Evolutionary conservation across 2,329 filamentous ascomycete species (phyloP).

Genomic region (Diaporthe capsici): DNA sequence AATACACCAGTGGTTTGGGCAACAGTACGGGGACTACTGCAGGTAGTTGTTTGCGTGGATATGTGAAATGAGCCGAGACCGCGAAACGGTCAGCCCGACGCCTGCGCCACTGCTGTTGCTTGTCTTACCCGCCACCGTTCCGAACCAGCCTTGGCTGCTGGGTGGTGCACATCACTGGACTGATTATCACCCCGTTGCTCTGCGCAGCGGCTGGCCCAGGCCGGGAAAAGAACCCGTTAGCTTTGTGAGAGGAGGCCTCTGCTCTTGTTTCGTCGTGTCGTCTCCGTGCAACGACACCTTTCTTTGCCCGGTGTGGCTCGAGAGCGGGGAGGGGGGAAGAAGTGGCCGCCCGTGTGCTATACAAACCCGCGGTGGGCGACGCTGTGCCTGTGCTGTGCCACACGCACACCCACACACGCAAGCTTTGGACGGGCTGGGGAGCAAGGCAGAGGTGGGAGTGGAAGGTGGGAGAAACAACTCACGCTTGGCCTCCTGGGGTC

Average conservation of each 20-base stretch:
- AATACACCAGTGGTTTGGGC: neutral
- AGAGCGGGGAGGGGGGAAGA: neutral
- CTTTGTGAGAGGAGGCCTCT: conserved; percentile 20
- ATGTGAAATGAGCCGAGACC: conserved; percentile 4
- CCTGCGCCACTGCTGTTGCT: conserved; percentile 17
- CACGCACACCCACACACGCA: neutral
- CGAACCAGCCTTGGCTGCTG: neutral
- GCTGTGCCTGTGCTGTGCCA: conserved; percentile 29
- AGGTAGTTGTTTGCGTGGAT: neutral
- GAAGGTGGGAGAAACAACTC: conserved; percentile 17
- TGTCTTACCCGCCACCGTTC: conserved; percentile 1
- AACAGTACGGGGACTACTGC: neutral
- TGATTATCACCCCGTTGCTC: neutral
- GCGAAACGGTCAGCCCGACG: conserved; percentile 15
- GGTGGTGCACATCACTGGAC: neutral
- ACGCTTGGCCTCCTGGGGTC: conserved; percentile 30
- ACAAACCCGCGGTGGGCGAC: conserved; percentile 24
- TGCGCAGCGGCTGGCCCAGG: neutral
- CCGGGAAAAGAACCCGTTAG: neutral
- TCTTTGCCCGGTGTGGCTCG: neutral
- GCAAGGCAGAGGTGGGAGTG: neutral
- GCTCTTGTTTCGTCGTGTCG: conserved; percentile 1
- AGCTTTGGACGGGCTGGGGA: neutral
- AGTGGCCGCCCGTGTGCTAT: conserved; percentile 26
- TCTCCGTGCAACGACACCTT: conserved; percentile 5